Evolutionary conservation across 306 rosid species (phyloP), one percentile per base, ranked within the genome.

Genomic region (Cucurbita ficifolia): DNA sequence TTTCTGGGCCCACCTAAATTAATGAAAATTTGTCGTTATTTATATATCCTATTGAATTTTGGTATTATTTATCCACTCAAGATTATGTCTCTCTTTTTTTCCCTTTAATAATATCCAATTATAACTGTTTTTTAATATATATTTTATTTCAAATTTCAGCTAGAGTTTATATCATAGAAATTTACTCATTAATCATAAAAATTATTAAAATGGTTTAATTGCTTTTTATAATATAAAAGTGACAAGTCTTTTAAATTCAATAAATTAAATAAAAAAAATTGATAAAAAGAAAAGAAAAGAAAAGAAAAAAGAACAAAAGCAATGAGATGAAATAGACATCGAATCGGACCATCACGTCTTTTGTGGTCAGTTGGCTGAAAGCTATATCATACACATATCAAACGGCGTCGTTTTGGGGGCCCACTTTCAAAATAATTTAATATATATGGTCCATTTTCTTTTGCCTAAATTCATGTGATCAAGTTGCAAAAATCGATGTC

Each of bases 341-440:
- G 67, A 3, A 4, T 33, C 7, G 43, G 67, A 36, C 67, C 67
- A 60, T n/a, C 21, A 5, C 1, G 42, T 59, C 14, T 12, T 14
- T 60, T 60, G 17, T 1, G 39, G 39, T 11, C 11, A 60, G 45
- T 36, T 35, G 68, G 22, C 16, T 33, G 67, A 60, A 60, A 60
- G 67, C 10, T 29, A 14, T 61, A 16, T 61, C 29, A 7, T 38
- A 36, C 24, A 60, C 35, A 21, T 8, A 3, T 49, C 19, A 67
- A 43, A 12, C 72, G 18, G 33, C 53, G 38, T 67, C 72, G 19
- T 18, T 21, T 14, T 1, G 2, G 18, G 19, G 72, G 19, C 52
- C 52, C 55, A 67, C 54, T 67, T 67, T 65, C 72, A 67, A 67
- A 67, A 67, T 43, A 10, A 67, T 67, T 67, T 40, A 50, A n/a